A percentile compares a stretch with the other conserved stretches of the same genome.
Conservation (phyloP, 192 early-diverging fungal species). For the Backusella tarrabulga region DNA sequence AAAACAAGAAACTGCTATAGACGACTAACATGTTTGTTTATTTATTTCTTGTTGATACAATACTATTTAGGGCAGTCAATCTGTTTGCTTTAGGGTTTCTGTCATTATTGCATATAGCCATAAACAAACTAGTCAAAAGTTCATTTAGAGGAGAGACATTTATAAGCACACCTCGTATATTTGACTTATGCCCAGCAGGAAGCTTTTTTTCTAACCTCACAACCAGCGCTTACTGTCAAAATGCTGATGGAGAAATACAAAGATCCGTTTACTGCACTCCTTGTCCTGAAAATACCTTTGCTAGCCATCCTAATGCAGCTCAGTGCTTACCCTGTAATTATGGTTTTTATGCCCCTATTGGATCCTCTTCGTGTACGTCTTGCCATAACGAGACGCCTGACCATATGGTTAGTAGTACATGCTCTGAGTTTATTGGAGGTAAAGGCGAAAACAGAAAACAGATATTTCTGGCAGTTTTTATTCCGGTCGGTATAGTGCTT, state of each 20-base stretch:
- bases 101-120: conserved; percentile 9
- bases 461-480: conserved; percentile 7
- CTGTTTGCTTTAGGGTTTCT: conserved; percentile 17
- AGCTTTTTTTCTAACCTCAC: not conserved
- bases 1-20: not conserved
- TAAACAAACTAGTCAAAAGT: not conserved
- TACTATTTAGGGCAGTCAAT: conserved; percentile 11
- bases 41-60: not conserved
- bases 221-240: conserved; percentile 3
- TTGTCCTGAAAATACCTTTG: conserved; percentile 12
- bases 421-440: not conserved
- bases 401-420: not conserved
- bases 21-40: not conserved
- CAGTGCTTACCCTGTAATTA: not conserved
- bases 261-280: conserved; percentile 8
- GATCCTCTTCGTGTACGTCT: conserved; percentile 4
- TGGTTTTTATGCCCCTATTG: not conserved
- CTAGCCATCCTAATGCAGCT: not conserved
- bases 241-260: not conserved
- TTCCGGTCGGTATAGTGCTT: conserved; percentile 9
- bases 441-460: not conserved
- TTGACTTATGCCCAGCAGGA: conserved; percentile 8
- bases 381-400: not conserved
- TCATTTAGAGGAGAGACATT: conserved; percentile 2
- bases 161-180: not conserved